Evolutionary conservation across 129 eudicot genomes (phyloP).

Genomic region (Oenanthe sinensis): DNA sequence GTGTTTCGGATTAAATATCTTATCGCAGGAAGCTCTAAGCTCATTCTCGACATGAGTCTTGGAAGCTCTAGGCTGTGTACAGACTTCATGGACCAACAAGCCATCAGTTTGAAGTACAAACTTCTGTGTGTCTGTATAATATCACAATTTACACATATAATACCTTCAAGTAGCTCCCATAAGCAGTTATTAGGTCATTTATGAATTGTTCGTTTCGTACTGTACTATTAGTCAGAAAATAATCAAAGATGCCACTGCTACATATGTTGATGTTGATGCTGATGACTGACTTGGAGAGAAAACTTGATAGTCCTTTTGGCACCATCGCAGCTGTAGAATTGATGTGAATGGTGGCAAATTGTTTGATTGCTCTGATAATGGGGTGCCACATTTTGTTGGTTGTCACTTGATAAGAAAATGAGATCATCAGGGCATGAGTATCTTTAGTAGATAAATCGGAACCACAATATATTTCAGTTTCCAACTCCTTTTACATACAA

Average conservation of each 20-base stretch:
- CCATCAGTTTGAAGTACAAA: not conserved
- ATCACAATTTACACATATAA: not conserved
- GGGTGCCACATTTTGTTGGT: slow-evolving; percentile 27
- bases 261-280: slow-evolving; percentile 28
- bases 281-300: slow-evolving; percentile 35
- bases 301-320: slow-evolving; percentile 11
- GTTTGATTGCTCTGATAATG: slow-evolving; percentile 53
- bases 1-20: slow-evolving; percentile 55
- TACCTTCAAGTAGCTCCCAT: slow-evolving; percentile 31
- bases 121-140: not conserved
- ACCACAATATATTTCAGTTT: not conserved
- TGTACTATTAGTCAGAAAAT: slow-evolving; percentile 28
- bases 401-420: not conserved
- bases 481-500: too few relatives aligned
- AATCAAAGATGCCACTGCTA: slow-evolving; percentile 60
- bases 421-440: not conserved
- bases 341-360: slow-evolving; percentile 27
- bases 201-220: slow-evolving; percentile 20
- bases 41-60: slow-evolving; percentile 25
- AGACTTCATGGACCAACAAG: slow-evolving; percentile 20
- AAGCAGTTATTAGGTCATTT: slow-evolving; percentile 22
- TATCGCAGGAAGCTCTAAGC: slow-evolving; percentile 32
- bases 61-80: slow-evolving; percentile 40
- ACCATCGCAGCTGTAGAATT: slow-evolving; percentile 28
- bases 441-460: not conserved